phyloP scores from a whole-genome alignment of 1,284 basidiomycete species.

The Irpex sp. region DNA sequence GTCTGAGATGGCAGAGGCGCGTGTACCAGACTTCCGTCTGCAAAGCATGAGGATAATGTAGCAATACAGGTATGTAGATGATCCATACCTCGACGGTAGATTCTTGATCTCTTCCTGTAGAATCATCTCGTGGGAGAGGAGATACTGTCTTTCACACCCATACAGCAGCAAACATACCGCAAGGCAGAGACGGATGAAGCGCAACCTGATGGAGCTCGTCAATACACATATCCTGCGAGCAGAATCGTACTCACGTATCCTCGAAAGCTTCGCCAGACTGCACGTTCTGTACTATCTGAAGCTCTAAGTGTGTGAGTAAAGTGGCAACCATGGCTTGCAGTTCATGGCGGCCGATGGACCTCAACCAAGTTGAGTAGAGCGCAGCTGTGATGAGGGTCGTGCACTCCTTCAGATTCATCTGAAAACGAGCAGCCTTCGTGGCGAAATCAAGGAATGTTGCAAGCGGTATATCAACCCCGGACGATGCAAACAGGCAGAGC shows the following conservation, averaged over 20 bases:
- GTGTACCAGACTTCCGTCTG: slow-evolving; percentile 47
- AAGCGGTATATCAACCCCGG: slow-evolving; percentile 65
- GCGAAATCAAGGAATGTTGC: slow-evolving; percentile 46
- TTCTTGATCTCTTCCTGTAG: slow-evolving; percentile 41
- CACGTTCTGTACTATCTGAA: slow-evolving; percentile 28
- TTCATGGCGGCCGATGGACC: slow-evolving; percentile 52
- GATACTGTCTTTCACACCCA: slow-evolving; percentile 52
- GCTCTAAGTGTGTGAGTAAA: slow-evolving; percentile 42
- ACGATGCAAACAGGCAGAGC: slow-evolving; percentile 62
- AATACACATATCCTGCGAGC: neutral
- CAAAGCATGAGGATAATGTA: neutral
- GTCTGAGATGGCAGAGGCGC: slow-evolving; percentile 42
- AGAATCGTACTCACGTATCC: slow-evolving; percentile 32
- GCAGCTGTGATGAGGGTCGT: slow-evolving; percentile 45
- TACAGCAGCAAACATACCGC: slow-evolving; percentile 58
- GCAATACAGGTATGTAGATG: slow-evolving; percentile 1
- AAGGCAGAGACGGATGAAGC: slow-evolving; percentile 55
- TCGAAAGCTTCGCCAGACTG: slow-evolving; percentile 4
- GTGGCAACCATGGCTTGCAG: slow-evolving; percentile 47
- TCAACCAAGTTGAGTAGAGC: slow-evolving; percentile 50
- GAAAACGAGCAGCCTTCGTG: slow-evolving; percentile 34
- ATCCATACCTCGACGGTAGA: slow-evolving; percentile 50
- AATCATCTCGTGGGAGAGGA: slow-evolving; percentile 42
- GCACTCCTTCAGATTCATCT: slow-evolving; percentile 41
- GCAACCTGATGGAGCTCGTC: slow-evolving; percentile 19